Evolutionary conservation across 495 filamentous ascomycete species (phyloP).

Genomic region (Hypoxylon trugodes): DNA sequence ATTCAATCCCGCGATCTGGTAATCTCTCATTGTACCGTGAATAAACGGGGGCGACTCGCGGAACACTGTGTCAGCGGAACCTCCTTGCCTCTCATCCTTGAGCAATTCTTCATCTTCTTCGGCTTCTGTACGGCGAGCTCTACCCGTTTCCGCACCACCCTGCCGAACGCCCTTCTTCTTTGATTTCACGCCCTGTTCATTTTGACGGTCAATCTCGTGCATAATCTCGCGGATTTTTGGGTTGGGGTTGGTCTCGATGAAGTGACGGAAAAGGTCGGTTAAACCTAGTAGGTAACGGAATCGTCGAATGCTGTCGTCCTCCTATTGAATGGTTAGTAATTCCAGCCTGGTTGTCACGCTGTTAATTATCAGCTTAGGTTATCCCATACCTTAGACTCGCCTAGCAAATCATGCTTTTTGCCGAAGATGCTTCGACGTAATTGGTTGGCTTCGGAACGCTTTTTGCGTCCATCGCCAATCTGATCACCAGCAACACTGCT

Average conservation of each 20-base stretch:
- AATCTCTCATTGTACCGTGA: conserved; percentile 91
- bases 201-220: conserved; percentile 90
- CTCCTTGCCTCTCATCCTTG: conserved; percentile 87
- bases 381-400: conserved; percentile 82
- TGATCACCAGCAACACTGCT: conserved; percentile 85
- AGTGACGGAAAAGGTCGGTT: conserved; percentile 98
- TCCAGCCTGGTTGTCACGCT: background rate
- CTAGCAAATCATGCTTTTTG: conserved; percentile 90
- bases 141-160: conserved; percentile 82
- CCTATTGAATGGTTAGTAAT: conserved; percentile 61
- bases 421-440: conserved; percentile 90
- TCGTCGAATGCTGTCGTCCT: conserved; percentile 93
- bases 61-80: conserved; percentile 86
- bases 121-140: conserved; percentile 89
- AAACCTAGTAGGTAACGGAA: conserved; percentile 96
- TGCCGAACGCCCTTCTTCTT: conserved; percentile 79
- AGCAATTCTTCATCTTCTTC: conserved; percentile 97
- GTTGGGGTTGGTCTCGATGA: conserved; percentile 97
- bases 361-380: background rate
- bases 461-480: conserved; percentile 78
- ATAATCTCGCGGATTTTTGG: conserved; percentile 91
- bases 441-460: conserved; percentile 83
- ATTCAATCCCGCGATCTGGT: conserved; percentile 92
- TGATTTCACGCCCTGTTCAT: conserved; percentile 74
- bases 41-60: conserved; percentile 91